Evolutionary conservation across 2,329 filamentous ascomycete species (phyloP).

Genomic region (Macroventuria anomochaeta): DNA sequence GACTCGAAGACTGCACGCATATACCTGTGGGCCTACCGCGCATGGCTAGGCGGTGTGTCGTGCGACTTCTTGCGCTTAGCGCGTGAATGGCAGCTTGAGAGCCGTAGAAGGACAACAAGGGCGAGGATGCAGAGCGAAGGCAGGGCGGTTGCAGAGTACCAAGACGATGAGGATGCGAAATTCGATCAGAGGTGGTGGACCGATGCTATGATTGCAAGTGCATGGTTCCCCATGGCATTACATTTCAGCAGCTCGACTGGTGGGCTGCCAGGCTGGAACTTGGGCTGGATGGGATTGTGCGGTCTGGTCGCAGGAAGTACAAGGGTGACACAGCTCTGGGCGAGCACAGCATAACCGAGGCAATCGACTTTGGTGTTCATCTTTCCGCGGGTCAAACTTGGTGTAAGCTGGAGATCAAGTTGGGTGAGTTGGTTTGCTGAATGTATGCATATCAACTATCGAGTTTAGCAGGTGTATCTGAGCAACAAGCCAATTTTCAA

Average conservation of each 20-base stretch:
- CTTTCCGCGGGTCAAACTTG: not conserved
- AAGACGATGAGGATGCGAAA: conserved; percentile 48
- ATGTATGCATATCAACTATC: conserved; percentile 13
- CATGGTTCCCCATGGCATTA: conserved; percentile 54
- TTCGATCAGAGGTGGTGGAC: conserved; percentile 52
- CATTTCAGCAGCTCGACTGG: conserved; percentile 49
- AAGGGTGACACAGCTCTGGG: conserved; percentile 37
- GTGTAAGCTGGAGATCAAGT: not conserved
- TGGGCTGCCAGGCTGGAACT: conserved; percentile 53
- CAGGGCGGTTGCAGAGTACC: conserved; percentile 37
- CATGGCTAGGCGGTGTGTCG: conserved; percentile 52
- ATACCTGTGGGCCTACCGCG: conserved; percentile 52
- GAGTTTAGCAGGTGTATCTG: not conserved
- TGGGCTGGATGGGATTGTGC: conserved; percentile 53
- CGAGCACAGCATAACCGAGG: conserved; percentile 21
- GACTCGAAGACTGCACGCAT: conserved; percentile 44
- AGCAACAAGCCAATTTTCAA: not conserved
- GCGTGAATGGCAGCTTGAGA: conserved; percentile 53
- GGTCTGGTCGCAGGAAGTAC: conserved; percentile 50
- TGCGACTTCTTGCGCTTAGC: conserved; percentile 54
- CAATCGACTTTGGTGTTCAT: not conserved
- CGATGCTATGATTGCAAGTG: conserved; percentile 51
- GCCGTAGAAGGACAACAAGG: conserved; percentile 38
- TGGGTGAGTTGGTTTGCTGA: not conserved
- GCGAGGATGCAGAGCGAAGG: conserved; percentile 39